Percentiles rank a stretch among this genome's conserved stretches.
Conservation (phyloP, 768 basidiomycete genomes). For the Melanogaster broomeanus region DNA sequence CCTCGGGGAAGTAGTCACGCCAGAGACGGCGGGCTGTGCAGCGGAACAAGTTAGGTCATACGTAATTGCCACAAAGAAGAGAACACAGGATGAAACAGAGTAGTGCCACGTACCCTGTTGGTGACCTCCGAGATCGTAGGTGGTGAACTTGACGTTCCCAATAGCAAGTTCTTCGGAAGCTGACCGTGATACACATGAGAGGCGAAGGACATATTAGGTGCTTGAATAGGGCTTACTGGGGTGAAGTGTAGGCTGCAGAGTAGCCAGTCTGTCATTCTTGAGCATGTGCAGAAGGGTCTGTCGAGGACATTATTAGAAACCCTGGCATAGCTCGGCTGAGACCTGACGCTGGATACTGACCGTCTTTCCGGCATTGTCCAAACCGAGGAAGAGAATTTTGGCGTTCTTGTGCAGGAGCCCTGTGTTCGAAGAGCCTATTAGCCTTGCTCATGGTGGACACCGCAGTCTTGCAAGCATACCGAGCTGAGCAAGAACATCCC, state of each 20-base stretch:
- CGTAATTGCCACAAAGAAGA: neutral
- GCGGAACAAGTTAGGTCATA: neutral
- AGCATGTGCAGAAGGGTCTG: conserved; percentile 98
- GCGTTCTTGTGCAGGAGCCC: conserved; percentile 97
- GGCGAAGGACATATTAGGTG: neutral
- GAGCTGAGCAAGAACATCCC: conserved; percentile 91
- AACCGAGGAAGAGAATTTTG: conserved; percentile 98
- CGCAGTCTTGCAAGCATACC: conserved; percentile 51
- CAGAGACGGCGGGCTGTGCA: conserved; percentile 88
- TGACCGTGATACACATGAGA: conserved; percentile 34
- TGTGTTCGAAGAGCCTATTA: conserved; percentile 31
- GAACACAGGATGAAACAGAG: neutral
- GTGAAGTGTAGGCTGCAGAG: conserved; percentile 96
- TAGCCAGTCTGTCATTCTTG: conserved; percentile 98
- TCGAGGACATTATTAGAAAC: conserved; percentile 4
- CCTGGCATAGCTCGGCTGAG: neutral
- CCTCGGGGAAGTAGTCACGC: conserved; percentile 99
- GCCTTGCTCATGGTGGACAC: neutral
- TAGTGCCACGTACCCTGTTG: conserved; percentile 69
- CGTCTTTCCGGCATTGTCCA: conserved; percentile 99
- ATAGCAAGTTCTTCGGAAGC: conserved; percentile 99
- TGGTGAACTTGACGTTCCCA: conserved; percentile 98
- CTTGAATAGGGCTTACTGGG: conserved; percentile 72
- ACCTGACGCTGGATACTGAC: conserved; percentile 44
- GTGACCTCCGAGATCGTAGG: conserved; percentile 97